Evolutionary conservation across 176 grass and related monocot species (phyloP), one percentile per base, ranked within the genome.

Genomic region (Otatea glauca): DNA sequence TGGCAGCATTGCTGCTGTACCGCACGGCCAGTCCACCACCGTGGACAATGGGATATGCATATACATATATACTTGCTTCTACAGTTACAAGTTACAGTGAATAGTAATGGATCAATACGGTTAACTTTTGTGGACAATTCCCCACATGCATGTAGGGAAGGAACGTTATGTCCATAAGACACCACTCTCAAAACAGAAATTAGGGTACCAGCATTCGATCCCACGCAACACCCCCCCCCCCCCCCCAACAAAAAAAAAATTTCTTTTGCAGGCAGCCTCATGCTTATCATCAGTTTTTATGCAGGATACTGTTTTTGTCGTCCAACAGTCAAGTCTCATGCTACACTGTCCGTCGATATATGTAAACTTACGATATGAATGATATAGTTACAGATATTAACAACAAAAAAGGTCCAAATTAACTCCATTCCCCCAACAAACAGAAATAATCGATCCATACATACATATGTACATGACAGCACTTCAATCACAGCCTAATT

Each of bases 401-500:
- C 27, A 38, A 11, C 1, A 79, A 32, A 12, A 80, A 81, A 0
- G 2, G 3, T 42, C 44, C 71, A 76, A 63, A 43, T n/a, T 62
- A 50, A 12, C 32, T 70, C 2, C 70, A 65, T 65, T 75, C 38
- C 25, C 56, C 34, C 35, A 76, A 27, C 29, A 75, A 75, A n/a
- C n/a, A 35, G 62, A 2, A 51, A n/a, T n/a, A 85, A 61, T 14
- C 4, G 32, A 76, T 62, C 76, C 70, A 85, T 68, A 75, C 69
- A 88, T 72, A 23, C 23, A 42, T 76, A 61, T 79, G 34, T 81
- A 85, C 71, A 62, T 42, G 64, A 70, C 77, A 44, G 39, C 42
- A 15, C 56, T 76, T 79, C 73, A 70, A 72, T 54, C 59, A 86
- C 58, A 65, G 8, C 54, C 83, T 86, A 86, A 63, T 81, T 39